Percentiles rank a stretch among this genome's conserved stretches.
Conservation (phyloP, 495 filamentous ascomycete genomes). For the Aspergillus affinis region DNA sequence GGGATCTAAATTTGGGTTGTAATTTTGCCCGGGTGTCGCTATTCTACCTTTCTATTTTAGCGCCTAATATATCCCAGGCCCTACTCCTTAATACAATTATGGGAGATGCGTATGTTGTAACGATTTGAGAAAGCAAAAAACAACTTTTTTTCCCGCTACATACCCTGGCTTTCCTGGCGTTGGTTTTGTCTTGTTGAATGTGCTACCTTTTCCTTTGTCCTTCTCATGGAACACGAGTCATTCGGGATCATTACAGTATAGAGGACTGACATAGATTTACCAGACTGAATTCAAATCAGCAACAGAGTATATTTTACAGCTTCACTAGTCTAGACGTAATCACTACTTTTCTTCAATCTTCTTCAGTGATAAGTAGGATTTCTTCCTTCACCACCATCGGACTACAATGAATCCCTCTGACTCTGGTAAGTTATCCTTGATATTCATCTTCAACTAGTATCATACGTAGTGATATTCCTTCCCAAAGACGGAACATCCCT, state of each 20-base stretch:
- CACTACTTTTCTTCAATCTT: too few relatives aligned
- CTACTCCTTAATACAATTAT: too few relatives aligned
- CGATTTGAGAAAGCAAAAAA: background rate
- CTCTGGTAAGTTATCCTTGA: too few relatives aligned
- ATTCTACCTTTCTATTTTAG: background rate
- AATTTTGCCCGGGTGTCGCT: slow-evolving; percentile 2
- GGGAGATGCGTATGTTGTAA: too few relatives aligned
- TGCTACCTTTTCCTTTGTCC: background rate
- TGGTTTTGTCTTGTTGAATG: background rate
- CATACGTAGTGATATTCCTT: too few relatives aligned
- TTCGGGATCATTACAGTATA: background rate
- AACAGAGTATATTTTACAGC: background rate
- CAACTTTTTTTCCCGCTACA: background rate
- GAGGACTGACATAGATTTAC: background rate
- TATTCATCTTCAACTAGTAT: too few relatives aligned
- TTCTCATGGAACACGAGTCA: background rate
- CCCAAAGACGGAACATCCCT: too few relatives aligned
- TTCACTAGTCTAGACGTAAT: background rate
- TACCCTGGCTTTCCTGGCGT: background rate
- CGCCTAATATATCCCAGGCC: too few relatives aligned
- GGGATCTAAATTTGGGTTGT: slow-evolving; percentile 47
- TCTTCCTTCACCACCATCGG: too few relatives aligned
- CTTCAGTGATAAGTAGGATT: too few relatives aligned
- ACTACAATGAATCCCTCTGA: too few relatives aligned
- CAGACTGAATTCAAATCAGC: background rate